Evolutionary conservation across 1,284 basidiomycete genomes (phyloP), one percentile per base, ranked within the genome.

Genomic region (Cutaneotrichosporon sp.): DNA sequence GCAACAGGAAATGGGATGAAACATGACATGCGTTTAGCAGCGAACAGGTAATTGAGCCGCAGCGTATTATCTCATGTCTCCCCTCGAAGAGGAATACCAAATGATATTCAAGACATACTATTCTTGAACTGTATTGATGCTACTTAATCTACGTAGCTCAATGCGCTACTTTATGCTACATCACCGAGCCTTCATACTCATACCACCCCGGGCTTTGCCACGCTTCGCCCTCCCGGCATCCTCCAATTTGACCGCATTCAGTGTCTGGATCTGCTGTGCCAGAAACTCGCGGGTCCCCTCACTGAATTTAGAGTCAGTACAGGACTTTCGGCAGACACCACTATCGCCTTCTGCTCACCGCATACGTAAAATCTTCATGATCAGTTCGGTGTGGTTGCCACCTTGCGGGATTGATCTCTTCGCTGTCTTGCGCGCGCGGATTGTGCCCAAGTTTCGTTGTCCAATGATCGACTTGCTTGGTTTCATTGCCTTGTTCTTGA

Each of bases 301-400:
- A 64, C 89, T 89, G 67, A n/a, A n/a, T n/a, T n/a, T n/a, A n/a
- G n/a, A n/a, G n/a, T n/a, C n/a, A n/a, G n/a, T n/a, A n/a, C n/a
- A n/a, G n/a, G 15, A 34, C 3, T 37, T 17, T 5, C 7, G 10
- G 10, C 26, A 30, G 26, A 17, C 22, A 14, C 18, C 17, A 1
- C 8, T 4, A n/a, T n/a, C 38, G 5, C 21, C 13, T 12, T 20
- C 7, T 13, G 76, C 83, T 46, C 65, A 90, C 90, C 90, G 81
- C 90, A 97, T 94, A 33, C 92, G 81, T 45, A 97, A 78, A 63
- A 97, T 93, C 51, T 90, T 80, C 80, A 97, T 83, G 55, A 96
- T 93, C 46, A 87, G 89, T 76, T 97, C 90, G 42, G 87, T 88
- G 47, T 74, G 70, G 63, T 84, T 87, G 18, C 78, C 76, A 2